Percentiles rank a stretch among this genome's conserved stretches.
Conservation (phyloP, 257 asterid genomes). For the Galeopsis tetrahit region DNA sequence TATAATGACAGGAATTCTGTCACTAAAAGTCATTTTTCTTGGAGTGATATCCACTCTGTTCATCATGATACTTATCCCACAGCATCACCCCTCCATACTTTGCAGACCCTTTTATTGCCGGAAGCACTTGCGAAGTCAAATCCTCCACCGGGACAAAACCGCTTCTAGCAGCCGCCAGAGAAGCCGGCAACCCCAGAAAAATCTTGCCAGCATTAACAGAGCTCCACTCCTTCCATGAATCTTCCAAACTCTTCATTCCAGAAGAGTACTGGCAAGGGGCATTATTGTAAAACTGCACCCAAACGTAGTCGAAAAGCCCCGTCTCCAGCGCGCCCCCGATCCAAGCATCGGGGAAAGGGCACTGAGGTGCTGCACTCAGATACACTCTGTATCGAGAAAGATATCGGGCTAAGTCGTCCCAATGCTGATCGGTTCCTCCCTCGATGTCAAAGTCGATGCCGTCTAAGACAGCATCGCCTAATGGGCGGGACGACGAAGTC, state of each 20-base stretch:
- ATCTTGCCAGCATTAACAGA: constrained; percentile 10
- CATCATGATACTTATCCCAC: constrained; percentile 28
- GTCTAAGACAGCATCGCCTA: constrained; percentile 44
- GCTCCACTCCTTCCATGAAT: constrained; percentile 27
- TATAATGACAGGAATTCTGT: too few species aligned
- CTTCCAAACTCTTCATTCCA: background rate
- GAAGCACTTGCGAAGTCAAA: constrained; percentile 17
- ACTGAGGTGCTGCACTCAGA: constrained; percentile 58
- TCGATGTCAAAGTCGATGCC: constrained; percentile 50
- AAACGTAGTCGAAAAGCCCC: constrained; percentile 46
- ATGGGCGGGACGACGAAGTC: constrained; percentile 21
- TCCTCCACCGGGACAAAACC: constrained; percentile 21
- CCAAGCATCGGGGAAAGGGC: constrained; percentile 54
- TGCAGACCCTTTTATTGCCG: constrained; percentile 9
- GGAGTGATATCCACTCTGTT: background rate
- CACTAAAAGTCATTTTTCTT: too few species aligned
- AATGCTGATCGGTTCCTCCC: constrained; percentile 42
- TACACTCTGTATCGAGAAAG: constrained; percentile 46
- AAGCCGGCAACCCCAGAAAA: constrained; percentile 21
- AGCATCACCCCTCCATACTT: constrained; percentile 35
- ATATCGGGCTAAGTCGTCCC: constrained; percentile 43
- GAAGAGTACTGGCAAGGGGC: constrained; percentile 32
- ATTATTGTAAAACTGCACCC: constrained; percentile 34
- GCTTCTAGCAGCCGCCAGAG: background rate
- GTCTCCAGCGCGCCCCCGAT: constrained; percentile 44